Conservation (phyloP, 306 rosid species). For the Pueraria montana region DNA sequence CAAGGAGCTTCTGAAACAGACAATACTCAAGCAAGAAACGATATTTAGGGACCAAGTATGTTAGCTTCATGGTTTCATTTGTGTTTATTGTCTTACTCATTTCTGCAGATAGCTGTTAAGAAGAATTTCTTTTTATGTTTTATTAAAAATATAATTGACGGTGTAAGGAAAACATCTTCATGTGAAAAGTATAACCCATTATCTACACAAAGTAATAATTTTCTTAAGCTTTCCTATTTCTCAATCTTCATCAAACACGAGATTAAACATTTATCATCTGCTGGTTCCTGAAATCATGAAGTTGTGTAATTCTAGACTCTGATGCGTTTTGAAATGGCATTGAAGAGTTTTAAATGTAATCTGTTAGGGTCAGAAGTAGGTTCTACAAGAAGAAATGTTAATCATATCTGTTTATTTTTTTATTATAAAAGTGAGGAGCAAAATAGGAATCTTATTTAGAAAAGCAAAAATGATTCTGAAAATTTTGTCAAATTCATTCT, state of each 20-base stretch:
- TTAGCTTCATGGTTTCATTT: conserved; percentile 28
- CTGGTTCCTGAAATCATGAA: conserved; percentile 19
- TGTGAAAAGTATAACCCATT: not conserved
- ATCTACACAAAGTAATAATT: not conserved
- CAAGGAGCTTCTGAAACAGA: conserved; percentile 69
- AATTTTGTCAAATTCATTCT: not conserved
- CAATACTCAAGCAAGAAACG: conserved; percentile 73
- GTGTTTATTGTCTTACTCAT: conserved; percentile 16
- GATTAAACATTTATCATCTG: not conserved
- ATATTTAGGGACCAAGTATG: conserved; percentile 75
- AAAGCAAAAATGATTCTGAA: conserved; percentile 11
- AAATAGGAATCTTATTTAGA: conserved; percentile 24
- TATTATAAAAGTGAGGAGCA: not conserved
- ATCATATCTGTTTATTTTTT: not conserved
- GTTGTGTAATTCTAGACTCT: conserved; percentile 1
- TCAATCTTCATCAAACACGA: not conserved
- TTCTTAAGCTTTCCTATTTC: conserved; percentile 11
- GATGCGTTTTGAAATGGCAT: conserved; percentile 8
- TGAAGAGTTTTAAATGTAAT: conserved; percentile 21
- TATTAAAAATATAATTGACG: not conserved
- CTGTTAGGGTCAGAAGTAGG: conserved; percentile 16
- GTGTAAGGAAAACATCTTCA: not conserved
- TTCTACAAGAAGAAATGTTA: not conserved
- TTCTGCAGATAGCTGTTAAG: conserved; percentile 12
- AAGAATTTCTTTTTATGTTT: not conserved